These are phyloP conservation scores for Tripterygium wilfordii DNA, from an alignment of 177 flowering plant species.

Conservation along the genomic window DNA sequence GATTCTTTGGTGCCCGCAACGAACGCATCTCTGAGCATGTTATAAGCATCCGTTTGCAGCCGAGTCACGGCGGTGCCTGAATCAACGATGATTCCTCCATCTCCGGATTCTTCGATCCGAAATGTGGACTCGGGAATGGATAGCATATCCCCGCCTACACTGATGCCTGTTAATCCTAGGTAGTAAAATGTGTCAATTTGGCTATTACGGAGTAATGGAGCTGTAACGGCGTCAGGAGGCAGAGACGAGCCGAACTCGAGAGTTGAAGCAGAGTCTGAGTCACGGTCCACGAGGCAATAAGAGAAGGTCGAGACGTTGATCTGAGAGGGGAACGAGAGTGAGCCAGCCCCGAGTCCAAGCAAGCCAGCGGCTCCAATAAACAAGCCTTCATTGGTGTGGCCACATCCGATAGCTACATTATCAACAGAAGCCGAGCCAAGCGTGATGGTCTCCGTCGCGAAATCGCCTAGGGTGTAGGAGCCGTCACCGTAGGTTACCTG, in stretches of 20 bases:
- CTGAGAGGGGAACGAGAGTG: slow-evolving; percentile 79
- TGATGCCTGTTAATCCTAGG: slow-evolving; percentile 51
- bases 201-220: slow-evolving; percentile 56
- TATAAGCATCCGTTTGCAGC: slow-evolving; percentile 54
- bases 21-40: slow-evolving; percentile 67
- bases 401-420: slow-evolving; percentile 86
- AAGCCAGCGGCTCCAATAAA: slow-evolving; percentile 89
- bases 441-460: slow-evolving; percentile 68
- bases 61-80: slow-evolving; percentile 93
- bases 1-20: slow-evolving; percentile 34
- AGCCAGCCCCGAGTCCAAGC: slow-evolving; percentile 87
- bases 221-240: slow-evolving; percentile 37
- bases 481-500: slow-evolving; percentile 98
- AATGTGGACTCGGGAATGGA: slow-evolving; percentile 45
- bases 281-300: slow-evolving; percentile 90
- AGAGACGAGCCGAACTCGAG: slow-evolving; percentile 49
- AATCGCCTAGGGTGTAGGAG: slow-evolving; percentile 88
- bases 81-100: slow-evolving; percentile 84
- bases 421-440: slow-evolving; percentile 38
- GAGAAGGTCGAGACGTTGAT: slow-evolving; percentile 60
- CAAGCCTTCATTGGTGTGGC: slow-evolving; percentile 84
- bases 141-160: slow-evolving; percentile 58
- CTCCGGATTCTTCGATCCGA: slow-evolving; percentile 41
- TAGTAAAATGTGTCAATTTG: slow-evolving; percentile 69
- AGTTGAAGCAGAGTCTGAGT: slow-evolving; percentile 57